Evolutionary conservation across 805 yeast species (phyloP).

Genomic region (Wickerhamomyces xylosicus): DNA sequence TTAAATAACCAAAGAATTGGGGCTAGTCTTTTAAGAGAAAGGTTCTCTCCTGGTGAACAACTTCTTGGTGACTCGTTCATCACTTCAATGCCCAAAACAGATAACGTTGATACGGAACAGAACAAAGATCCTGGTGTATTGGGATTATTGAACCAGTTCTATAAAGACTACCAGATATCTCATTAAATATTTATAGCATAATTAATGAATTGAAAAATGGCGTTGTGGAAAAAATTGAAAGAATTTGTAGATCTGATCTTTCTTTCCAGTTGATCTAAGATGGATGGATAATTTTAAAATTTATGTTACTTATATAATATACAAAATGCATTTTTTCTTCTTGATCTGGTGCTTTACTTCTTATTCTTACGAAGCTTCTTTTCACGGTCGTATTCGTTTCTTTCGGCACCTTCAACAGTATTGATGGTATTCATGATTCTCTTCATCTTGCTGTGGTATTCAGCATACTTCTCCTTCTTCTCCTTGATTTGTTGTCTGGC

Average conservation of each 20-base stretch:
- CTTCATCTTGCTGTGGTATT: conserved; percentile 86
- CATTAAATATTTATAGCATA: conserved; percentile 1
- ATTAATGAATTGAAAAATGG: too few relatives aligned
- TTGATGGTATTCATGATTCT: conserved; percentile 76
- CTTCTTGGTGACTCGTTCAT: conserved; percentile 35
- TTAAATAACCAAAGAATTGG: conserved; percentile 1
- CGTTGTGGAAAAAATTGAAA: too few relatives aligned
- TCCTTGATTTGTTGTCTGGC: conserved; percentile 77
- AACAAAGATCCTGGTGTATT: conserved; percentile 45
- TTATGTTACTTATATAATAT: too few relatives aligned
- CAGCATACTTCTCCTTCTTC: conserved; percentile 64
- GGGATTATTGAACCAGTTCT: conserved; percentile 74
- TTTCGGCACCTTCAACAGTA: conserved; percentile 92
- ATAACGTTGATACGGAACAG: conserved; percentile 23
- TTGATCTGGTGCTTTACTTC: conserved; percentile 11
- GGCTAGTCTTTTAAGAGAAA: conserved; percentile 2
- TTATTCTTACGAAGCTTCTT: conserved; percentile 51
- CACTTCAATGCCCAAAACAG: conserved; percentile 26
- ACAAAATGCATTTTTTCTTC: neutral
- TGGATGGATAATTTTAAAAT: too few relatives aligned
- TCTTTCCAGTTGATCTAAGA: too few relatives aligned
- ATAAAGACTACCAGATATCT: conserved; percentile 32
- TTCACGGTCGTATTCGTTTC: conserved; percentile 86
- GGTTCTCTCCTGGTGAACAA: conserved; percentile 6
- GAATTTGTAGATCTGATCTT: too few relatives aligned